Base-by-base conservation (phyloP, 164 flowering plant genomes). In the Euptelea pleiosperma region DNA sequence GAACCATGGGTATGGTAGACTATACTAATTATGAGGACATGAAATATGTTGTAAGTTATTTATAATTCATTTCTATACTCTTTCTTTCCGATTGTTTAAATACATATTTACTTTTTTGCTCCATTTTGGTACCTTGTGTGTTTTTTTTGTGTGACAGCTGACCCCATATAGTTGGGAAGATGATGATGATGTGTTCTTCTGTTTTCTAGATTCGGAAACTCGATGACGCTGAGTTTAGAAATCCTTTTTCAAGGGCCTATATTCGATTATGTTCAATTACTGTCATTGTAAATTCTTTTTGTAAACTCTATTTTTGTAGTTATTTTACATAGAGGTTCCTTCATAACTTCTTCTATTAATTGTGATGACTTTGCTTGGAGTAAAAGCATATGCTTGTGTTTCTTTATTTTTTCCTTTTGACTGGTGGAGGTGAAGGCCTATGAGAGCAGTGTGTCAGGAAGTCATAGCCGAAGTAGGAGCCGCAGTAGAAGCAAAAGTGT, bases 11-110 rank as follows among this genome's bases (percentile, higher is more conserved):
- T 48, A 54, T 88, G 40, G 99, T 93, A 66, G 99, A 93, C 66
- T 93, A 90, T 57, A 90, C 94, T 3, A 90, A 82, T 61, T 75
- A 76, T 69, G 99, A 93, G 6, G 99, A 93, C 79, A 87, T 93
- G 99, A 88, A 88, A 73, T 90, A 90, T 82, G 99, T 97, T 60
- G 99, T 93, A 79, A 80, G 91, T 72, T 52, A 9, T 36, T 47
- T 28, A n/a, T 3, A 16, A 5, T 16, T 14, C 11, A 12, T 19
- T 26, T 40, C 16, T 49, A 22, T 11, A 24, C 16, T 9, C 5
- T 60, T 26, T 18, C 33, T 9, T 33, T 48, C 19, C 30, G 8
- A 28, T 49, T 15, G 29, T 37, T 36, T 48, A 29, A n/a, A 0
- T 18, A 4, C 4, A 21, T 28, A 15, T 59, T 8, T 44, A n/a